Evolutionary conservation across 352 stramenopile genomes (phyloP), one percentile per base, ranked within the genome.

Genomic region (Pythium periplocum): DNA sequence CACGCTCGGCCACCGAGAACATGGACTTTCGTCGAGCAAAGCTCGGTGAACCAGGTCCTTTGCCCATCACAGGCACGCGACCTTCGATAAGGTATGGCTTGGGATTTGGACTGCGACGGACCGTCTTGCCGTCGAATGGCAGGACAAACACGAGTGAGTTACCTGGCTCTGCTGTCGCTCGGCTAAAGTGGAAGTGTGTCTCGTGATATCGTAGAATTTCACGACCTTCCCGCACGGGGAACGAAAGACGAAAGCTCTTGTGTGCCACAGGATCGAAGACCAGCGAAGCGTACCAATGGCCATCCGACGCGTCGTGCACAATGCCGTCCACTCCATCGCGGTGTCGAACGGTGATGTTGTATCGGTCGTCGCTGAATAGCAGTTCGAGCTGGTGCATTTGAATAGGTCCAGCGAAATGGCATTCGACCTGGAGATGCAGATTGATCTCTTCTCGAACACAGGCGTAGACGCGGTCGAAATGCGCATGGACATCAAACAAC

Each of bases 21-120:
- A 88, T 90, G 2, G 83, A 80, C 46, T 89, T 87, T 46, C 76
- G 69, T 10, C 82, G 76, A 36, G 80, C 82, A 60, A 95, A 95
- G 46, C 82, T 93, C 0, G 84, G 84, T 9, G 84, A 95, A 17
- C 80, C 84, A 8, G 80, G 81, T 2, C 84, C 84, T 59, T 86
- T 84, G 31, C 84, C 82, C 84, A 95, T 95, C n/a, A 82, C 73
- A 10, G 84, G 84, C 1, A 93, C 74, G 26, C 80, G 75, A 1
- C 80, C 82, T 52, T 83, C 69, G 2, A 74, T 45, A 30, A 87
- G 53, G 62, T 80, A 80, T 30, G 71, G 71, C 39, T 69, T 57
- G 12, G 66, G 51, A n/a, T 66, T 69, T 57, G 73, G 69, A 17
- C 60, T 58, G 31, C 77, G 54, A 6, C 68, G 56, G 17, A 64